Evolutionary conservation across 495 filamentous ascomycete species (phyloP), one percentile per base, ranked within the genome.

Genomic region (Cenococcum geophilum): DNA sequence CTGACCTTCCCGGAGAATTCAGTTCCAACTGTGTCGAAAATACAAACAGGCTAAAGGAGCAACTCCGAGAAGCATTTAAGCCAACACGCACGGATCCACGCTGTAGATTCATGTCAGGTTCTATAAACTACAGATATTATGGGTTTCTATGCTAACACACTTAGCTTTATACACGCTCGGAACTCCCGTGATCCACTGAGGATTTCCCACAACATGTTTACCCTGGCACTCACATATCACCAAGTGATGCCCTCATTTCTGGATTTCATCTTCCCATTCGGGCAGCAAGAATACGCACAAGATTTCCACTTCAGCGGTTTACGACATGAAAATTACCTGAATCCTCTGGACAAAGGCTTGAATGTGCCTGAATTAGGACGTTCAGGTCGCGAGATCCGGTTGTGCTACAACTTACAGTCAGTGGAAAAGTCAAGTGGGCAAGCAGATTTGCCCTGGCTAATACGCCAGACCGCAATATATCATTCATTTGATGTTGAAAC

Each of bases 401-500:
- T 78, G 18, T 75, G 74, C 45, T 80, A 77, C 59, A 79, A 74
- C 56, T 59, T 80, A 20, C 72, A 75, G 57, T 75, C 76, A 1
- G 76, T 79, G 0, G 77, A 79, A 59, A 58, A 25, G 40, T 70
- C 70, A 5, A 50, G 58, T 20, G 34, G 57, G 5, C 52, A 70
- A 12, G 23, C n/a, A 49, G 56, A 69, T 0, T 70, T 72, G 58
- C 75, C 72, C 47, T 79, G 77, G 77, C 73, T 74, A 9, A 67
- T 78, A 9, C 73, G 76, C 0, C 77, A 80, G 54, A 62, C 68
- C 9, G 68, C 74, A 0, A 37, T 76, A 10, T 74, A 76, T 59
- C 76, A 79, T 57, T 76, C 74, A n/a, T 75, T 80, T 34, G 78
- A 80, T 57, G 52, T 78, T 35, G 64, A 67, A 23, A 76, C 65